Evolutionary conservation across 257 asterid species (phyloP).

Genomic region (Solanum corneliomulleri): DNA sequence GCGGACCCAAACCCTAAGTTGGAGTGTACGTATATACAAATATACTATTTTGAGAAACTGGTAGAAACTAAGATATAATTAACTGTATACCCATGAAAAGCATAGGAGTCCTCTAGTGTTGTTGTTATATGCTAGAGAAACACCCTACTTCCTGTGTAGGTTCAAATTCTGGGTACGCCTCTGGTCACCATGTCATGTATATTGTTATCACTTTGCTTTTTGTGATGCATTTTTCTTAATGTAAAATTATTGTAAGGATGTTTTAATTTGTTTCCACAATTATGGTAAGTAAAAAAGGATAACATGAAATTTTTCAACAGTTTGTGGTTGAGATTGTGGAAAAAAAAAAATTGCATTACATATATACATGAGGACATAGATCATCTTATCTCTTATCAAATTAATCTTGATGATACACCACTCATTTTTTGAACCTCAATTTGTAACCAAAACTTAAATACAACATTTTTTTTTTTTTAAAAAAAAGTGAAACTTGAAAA

Average conservation of each 20-base stretch:
- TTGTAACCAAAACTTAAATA: slow-evolving; percentile 22
- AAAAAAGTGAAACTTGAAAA: background rate
- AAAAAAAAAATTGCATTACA: background rate
- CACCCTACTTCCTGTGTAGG: no score
- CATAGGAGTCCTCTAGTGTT: no score
- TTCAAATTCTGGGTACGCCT: background rate
- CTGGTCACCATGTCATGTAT: background rate
- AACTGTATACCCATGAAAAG: no score
- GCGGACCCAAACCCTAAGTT: no score
- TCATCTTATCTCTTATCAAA: slow-evolving; percentile 53
- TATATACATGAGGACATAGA: background rate
- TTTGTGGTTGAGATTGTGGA: slow-evolving; percentile 37
- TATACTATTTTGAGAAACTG: no score
- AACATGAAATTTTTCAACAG: background rate
- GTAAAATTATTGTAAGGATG: background rate
- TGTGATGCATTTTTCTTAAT: background rate
- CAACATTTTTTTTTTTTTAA: background rate
- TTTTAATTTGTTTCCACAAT: background rate
- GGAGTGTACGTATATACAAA: no score
- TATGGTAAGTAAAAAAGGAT: background rate
- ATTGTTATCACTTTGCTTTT: background rate
- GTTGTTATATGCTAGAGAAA: no score
- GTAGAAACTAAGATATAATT: no score
- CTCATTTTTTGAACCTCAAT: slow-evolving; percentile 29
- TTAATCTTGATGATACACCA: slow-evolving; percentile 31